Conservation (phyloP, 1,284 basidiomycete species). For the Coniferiporia weirii region DNA sequence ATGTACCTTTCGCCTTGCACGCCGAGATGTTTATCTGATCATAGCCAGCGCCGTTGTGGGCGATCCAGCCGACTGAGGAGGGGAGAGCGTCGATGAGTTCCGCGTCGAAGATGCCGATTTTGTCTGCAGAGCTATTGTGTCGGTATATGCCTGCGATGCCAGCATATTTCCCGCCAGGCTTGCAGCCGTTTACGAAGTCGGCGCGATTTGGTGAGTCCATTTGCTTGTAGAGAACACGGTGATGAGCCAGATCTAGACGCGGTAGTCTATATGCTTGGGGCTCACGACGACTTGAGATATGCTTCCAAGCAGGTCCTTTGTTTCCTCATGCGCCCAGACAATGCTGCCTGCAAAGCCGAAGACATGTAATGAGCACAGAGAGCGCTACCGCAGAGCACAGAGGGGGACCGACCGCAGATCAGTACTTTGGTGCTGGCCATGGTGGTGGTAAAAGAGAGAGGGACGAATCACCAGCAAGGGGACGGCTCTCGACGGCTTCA, state of each 20-base stretch:
- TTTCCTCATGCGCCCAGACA: constrained; percentile 77
- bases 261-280: constrained; percentile 18
- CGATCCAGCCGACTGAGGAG: constrained; percentile 73
- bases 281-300: constrained; percentile 76
- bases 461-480: background rate
- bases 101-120: constrained; percentile 75
- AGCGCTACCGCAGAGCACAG: background rate
- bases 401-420: constrained; percentile 36
- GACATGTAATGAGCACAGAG: background rate
- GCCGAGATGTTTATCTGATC: constrained; percentile 79
- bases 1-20: constrained; percentile 61
- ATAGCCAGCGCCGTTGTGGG: constrained; percentile 91
- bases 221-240: constrained; percentile 32
- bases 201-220: constrained; percentile 63
- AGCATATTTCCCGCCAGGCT: constrained; percentile 67
- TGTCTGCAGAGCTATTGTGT: constrained; percentile 58
- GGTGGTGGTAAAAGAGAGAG: constrained; percentile 4
- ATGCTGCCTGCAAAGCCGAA: constrained; percentile 47
- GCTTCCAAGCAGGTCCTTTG: constrained; percentile 55
- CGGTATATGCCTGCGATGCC: constrained; percentile 78
- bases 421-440: constrained; percentile 39
- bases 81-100: constrained; percentile 70
- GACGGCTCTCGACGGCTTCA: constrained; percentile 9
- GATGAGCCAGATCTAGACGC: background rate
- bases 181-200: constrained; percentile 64